Base-by-base conservation (phyloP, 2,329 filamentous ascomycete species). In the Elsinoe necatrix region DNA sequence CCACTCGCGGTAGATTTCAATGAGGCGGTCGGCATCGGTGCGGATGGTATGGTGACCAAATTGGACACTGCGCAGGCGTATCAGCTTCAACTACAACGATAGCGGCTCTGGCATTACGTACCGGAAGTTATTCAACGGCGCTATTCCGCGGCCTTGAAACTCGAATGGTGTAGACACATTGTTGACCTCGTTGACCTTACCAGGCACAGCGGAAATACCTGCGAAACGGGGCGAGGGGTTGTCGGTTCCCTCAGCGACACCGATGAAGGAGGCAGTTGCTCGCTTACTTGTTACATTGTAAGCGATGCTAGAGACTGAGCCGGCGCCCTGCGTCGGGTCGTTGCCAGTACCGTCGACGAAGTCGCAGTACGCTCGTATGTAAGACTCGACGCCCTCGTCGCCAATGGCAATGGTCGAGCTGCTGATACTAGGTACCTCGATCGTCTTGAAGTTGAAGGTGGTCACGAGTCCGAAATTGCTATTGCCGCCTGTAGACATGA, bases 391-490 rank as follows among this genome's bases (percentile, higher is more conserved):
- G 12, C 41, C 41, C 3, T 25, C 21, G 6, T 18, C 18, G 16
- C n/a, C 14, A 5, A 18, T 4, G 6, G 41, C 14, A 11, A 20
- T 18, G 4, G 12, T 21, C 9, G 41, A 20, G 3, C 7, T 43
- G 16, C 41, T 50, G 21, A 29, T 23, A 7, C 27, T 27, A 11
- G 45, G 45, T 6, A 50, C 14, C 4, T 16, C 9, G 7, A 29
- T 12, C n/a, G 63, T 62, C 11, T 59, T 35, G 6, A 63, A 45
- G 52, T 63, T 61, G 55, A 67, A 61, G 1, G 62, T 52, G 1
- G 65, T 67, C 2, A 74, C 71, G 7, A 74, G 68, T 3, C 74
- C 75, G 56, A 76, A 76, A 54, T 73, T 74, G 57, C 72, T 70
- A 0, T 73, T 73, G 1, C 73, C 27, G 27, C 27, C 27, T 29